Evolutionary conservation across 2,329 filamentous ascomycete species (phyloP), one percentile per base, ranked within the genome.

Genomic region (Penicillium expansum): DNA sequence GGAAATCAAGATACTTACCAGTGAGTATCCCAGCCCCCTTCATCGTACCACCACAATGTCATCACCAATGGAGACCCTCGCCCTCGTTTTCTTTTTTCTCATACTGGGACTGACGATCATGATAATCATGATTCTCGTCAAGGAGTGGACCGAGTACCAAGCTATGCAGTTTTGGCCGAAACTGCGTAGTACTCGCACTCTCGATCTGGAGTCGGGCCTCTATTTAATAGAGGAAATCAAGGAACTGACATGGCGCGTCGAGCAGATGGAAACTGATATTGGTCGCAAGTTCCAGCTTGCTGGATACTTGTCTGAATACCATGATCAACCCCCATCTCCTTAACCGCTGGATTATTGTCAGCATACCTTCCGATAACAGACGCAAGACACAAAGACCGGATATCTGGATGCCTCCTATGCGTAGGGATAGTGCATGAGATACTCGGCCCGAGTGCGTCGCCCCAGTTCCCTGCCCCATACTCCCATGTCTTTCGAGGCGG

Each of bases 401-500:
- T 37, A 37, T 48, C 37, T 55, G 52, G 52, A 54, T 54, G 37
- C 38, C 45, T 55, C 24, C 48, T 52, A 55, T 32, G 39, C 18
- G 30, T 55, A 44, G 48, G 53, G 39, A 56, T 44, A 44, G 48
- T 16, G 33, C 35, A 44, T 52, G 32, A 45, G 53, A 39, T 29
- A 10, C 14, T 24, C 27, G 48, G 35, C 6, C 18, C 13, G 13
- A 41, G 54, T 52, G 53, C 5, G 53, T 29, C 13, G 5, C 7
- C 30, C 48, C 20, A 18, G 41, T 33, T 24, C 48, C 27, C 38
- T 39, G 9, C 24, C 48, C 48, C 6, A 54, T 32, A 44, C 48
- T 56, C 24, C 33, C 32, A 30, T 55, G 44, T 56, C 54, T 52
- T 56, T 56, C 48, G 54, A 52, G 48, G 48, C 48, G 54, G 54